phyloP scores from a whole-genome alignment of 176 grass and related monocot species.

The Pontederia paniculata region DNA sequence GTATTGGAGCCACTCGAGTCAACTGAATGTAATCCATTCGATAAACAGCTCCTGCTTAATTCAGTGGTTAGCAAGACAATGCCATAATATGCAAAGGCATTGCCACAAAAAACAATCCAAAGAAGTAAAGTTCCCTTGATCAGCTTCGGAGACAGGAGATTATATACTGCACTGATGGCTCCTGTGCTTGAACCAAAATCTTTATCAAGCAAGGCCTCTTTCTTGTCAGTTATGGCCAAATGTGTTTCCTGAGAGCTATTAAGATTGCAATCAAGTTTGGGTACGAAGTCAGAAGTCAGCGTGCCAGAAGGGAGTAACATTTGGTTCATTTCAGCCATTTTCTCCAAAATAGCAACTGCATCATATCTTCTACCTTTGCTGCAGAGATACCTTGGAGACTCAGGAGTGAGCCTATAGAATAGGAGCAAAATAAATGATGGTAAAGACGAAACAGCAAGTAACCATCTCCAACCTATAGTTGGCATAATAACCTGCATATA shows the following conservation, averaged over 20 bases:
- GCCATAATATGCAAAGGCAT: constrained; percentile 89
- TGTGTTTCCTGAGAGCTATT: constrained; percentile 37
- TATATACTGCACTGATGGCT: constrained; percentile 39
- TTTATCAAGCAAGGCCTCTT: constrained; percentile 15
- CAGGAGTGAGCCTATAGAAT: constrained; percentile 63
- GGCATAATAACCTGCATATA: constrained; percentile 68
- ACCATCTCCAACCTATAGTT: constrained; percentile 83
- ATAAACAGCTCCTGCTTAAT: constrained; percentile 50
- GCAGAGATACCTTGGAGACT: constrained; percentile 90
- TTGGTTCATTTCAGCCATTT: constrained; percentile 57
- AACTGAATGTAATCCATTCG: constrained; percentile 13
- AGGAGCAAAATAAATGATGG: constrained; percentile 76
- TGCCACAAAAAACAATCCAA: constrained; percentile 74
- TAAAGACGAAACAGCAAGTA: constrained; percentile 70
- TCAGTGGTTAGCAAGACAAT: constrained; percentile 74
- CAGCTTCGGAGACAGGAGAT: constrained; percentile 78
- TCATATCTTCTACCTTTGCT: constrained; percentile 69
- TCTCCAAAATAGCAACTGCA: constrained; percentile 64
- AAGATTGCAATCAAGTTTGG: constrained; percentile 37
- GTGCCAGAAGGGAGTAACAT: constrained; percentile 51
- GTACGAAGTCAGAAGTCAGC: constrained; percentile 35
- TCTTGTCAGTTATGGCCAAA: constrained; percentile 32
- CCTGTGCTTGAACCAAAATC: constrained; percentile 34
- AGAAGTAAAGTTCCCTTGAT: constrained; percentile 61
- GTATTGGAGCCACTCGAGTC: constrained; percentile 40